Evolutionary conservation across 345 rosid genomes (phyloP).

Genomic region (Syzygium grande): DNA sequence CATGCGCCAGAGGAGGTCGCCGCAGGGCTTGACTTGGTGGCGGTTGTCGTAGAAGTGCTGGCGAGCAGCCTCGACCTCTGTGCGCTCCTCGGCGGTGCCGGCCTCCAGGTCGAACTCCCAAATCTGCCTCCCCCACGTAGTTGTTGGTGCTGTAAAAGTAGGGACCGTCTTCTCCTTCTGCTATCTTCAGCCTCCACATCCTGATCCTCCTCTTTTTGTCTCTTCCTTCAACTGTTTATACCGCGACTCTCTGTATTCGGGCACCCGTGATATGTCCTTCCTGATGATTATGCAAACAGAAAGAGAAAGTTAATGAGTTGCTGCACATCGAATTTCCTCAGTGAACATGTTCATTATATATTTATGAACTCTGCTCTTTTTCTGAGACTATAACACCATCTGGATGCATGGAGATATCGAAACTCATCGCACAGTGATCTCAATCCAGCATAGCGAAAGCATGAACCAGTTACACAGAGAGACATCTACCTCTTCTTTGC

Average conservation of each 20-base stretch:
- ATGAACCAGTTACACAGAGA: neutral
- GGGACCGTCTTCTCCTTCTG: neutral
- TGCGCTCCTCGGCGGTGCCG: neutral
- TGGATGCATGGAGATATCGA: neutral
- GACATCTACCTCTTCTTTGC: neutral
- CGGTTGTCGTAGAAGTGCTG: slow-evolving; percentile 4
- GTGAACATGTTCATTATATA: neutral
- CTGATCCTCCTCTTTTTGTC: neutral
- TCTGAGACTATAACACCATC: neutral
- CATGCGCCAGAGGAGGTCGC: slow-evolving; percentile 18
- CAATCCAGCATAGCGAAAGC: neutral
- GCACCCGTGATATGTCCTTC: neutral
- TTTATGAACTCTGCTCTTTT: neutral
- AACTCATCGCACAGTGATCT: neutral
- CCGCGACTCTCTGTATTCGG: neutral
- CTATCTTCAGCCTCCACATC: neutral
- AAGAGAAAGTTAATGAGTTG: neutral
- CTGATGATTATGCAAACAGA: neutral
- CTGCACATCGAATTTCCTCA: neutral
- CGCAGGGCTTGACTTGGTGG: neutral
- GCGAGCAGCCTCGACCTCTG: neutral
- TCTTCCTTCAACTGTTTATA: neutral
- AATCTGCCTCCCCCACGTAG: neutral
- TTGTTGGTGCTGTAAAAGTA: too few species aligned
- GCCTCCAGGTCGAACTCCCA: slow-evolving; percentile 12